Conservation (phyloP, 768 basidiomycete genomes). For the Paxillus involutus region DNA sequence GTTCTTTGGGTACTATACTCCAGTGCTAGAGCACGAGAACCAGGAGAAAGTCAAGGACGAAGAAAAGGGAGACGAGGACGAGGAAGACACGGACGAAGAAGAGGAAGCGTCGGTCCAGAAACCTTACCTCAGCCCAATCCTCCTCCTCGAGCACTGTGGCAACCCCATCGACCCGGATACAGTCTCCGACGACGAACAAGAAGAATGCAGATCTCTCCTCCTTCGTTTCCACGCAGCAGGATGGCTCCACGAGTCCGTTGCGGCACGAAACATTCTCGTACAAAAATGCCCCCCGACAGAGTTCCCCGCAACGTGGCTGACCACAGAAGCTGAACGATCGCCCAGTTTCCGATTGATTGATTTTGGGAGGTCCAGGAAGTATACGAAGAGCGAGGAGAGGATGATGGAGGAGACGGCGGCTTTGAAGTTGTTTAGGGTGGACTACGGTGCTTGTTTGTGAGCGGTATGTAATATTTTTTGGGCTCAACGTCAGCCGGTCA, state of each 20-base stretch:
- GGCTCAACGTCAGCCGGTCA: too few relatives aligned
- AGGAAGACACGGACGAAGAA: too few relatives aligned
- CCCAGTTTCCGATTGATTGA: constrained; percentile 50
- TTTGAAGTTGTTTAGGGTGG: constrained; percentile 4
- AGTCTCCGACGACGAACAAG: constrained; percentile 36
- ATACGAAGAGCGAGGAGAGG: not conserved
- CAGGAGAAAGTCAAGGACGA: too few relatives aligned
- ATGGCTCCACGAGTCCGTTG: constrained; percentile 43
- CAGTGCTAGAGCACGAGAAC: constrained; percentile 2
- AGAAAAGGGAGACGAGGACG: too few relatives aligned
- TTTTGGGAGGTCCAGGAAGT: constrained; percentile 40
- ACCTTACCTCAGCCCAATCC: constrained; percentile 37
- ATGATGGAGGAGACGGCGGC: not conserved
- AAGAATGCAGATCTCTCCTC: constrained; percentile 41
- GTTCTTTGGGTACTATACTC: constrained; percentile 61
- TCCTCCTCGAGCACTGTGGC: constrained; percentile 51
- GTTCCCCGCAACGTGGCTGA: constrained; percentile 5
- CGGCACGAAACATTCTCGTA: constrained; percentile 42
- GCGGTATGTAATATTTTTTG: not conserved
- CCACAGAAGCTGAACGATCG: too few relatives aligned
- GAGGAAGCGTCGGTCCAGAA: not conserved
- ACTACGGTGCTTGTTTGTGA: not conserved
- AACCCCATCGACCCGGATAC: constrained; percentile 25
- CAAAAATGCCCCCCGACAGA: constrained; percentile 41
- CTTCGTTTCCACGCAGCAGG: constrained; percentile 40